These are phyloP conservation scores for Umbelopsis isabellina DNA, from an alignment of 192 early-diverging fungal genomes.

Conservation along the genomic window DNA sequence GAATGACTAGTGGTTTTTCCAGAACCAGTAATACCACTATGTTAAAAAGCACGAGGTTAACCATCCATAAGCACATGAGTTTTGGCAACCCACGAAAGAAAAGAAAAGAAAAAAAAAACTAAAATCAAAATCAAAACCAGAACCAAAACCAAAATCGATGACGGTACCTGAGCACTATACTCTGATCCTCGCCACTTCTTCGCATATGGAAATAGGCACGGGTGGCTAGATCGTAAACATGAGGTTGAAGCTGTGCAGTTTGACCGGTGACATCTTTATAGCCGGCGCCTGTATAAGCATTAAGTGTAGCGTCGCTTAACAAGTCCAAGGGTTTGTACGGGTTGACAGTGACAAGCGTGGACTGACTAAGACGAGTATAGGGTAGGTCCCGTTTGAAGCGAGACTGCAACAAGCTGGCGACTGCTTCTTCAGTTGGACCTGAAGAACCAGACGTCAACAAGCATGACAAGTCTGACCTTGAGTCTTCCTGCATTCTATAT, in stretches of 20 bases:
- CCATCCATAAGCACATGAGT: not conserved
- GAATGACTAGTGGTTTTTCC: conserved; percentile 79
- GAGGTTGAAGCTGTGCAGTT: conserved; percentile 49
- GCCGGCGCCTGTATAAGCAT: conserved; percentile 57
- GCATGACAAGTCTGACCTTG: conserved; percentile 23
- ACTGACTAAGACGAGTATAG: conserved; percentile 56
- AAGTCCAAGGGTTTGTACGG: conserved; percentile 51
- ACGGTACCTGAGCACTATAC: conserved; percentile 63
- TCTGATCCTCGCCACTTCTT: conserved; percentile 73
- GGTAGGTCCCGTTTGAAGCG: conserved; percentile 52
- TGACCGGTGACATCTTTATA: conserved; percentile 46
- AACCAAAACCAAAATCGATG: conserved; percentile 9
- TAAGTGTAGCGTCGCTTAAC: conserved; percentile 51
- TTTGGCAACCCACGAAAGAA: not conserved
- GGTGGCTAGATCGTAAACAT: conserved; percentile 70
- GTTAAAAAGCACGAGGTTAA: not conserved
- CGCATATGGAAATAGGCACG: conserved; percentile 73
- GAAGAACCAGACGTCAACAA: conserved; percentile 15
- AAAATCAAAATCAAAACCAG: too few species aligned
- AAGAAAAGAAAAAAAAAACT: conserved; percentile 11
- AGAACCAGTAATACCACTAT: conserved; percentile 83
- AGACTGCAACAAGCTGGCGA: conserved; percentile 41
- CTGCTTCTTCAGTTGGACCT: conserved; percentile 49
- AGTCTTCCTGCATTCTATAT: conserved; percentile 32
- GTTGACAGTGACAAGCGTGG: conserved; percentile 55